Base-by-base conservation (phyloP, 2,329 filamentous ascomycete genomes). In the Aureobasidium sp. region DNA sequence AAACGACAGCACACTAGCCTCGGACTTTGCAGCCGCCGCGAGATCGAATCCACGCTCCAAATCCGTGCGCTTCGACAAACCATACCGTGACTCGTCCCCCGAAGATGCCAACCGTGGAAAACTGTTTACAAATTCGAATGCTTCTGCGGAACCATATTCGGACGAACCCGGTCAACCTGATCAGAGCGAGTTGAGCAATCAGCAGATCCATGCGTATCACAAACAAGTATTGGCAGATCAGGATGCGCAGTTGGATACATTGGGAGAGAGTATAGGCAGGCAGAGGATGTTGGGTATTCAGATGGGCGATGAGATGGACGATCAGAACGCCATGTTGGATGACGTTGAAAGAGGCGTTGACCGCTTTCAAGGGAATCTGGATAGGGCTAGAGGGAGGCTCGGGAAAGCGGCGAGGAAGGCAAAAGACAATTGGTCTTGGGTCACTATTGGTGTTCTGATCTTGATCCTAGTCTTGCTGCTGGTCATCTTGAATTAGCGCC, bases 301-400 rank as follows among this genome's bases (percentile, higher is more conserved):
- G 73, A 97, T 98, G 63, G 91, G 93, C 25, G 88, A 96, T 67
- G 93, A 98, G 75, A 77, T 98, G 30, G 93, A 97, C 62, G 85
- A 83, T 61, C 93, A 98, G 64, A 86, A 94, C 32, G 78, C 85
- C 61, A 76, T 98, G 75, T 76, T 98, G 25, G 91, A 96, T 67
- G 91, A 95, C 63, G 83, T 94, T 39, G 93, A 97, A 65, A 79
- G 79, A 39, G 79, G 85, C 17, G 86, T 90, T 6, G 90, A 95
- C 67, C 75, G 90, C 55, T 90, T 97, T 71, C 80, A 85, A 67
- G 76, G 75, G 22, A 82, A 87, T 45, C 74, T 98, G 48, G 81
- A 90, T 60, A 77, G 88, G 8, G 93, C 91, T 27, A 79, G 82
- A 61, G 80, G 79, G 59, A 77, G 84, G 60, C 72, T 98, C 57